Evolutionary conservation across 163 green algal genomes (phyloP).

Genomic region (Prototheca stagnorum): DNA sequence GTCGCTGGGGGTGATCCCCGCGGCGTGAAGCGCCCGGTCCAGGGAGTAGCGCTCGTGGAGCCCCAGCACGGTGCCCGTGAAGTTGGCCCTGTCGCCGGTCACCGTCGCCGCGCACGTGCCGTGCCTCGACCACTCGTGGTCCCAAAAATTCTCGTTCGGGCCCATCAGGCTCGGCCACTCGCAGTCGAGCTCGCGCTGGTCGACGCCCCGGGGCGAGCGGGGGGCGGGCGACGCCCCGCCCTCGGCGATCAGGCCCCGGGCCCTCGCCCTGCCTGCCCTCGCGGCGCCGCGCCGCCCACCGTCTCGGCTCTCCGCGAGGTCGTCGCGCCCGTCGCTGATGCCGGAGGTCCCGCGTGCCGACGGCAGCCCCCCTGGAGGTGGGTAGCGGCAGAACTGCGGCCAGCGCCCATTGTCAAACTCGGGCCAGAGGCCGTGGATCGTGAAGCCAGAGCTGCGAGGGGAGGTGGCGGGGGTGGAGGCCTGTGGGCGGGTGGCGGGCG

Average conservation of each 20-base stretch:
- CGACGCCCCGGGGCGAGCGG: background rate
- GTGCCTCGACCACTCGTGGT: conserved; percentile 51
- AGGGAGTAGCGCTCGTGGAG: conserved; percentile 40
- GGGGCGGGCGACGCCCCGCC: background rate
- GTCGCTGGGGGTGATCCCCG: conserved; percentile 18
- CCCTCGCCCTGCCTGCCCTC: background rate
- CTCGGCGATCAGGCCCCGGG: background rate
- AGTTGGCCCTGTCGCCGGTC: conserved; percentile 27
- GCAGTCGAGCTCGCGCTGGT: background rate
- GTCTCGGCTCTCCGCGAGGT: too few relatives aligned
- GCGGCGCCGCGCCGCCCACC: too few relatives aligned
- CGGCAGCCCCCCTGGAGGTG: too few relatives aligned
- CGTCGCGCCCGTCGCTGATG: too few relatives aligned
- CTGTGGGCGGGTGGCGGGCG: too few relatives aligned
- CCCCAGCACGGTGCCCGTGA: conserved; percentile 32
- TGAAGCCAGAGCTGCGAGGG: conserved; percentile 11
- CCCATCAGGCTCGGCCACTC: conserved; percentile 32
- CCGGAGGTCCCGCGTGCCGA: too few relatives aligned
- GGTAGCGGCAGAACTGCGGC: conserved; percentile 10
- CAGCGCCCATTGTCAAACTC: conserved; percentile 10
- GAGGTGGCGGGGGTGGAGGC: too few relatives aligned
- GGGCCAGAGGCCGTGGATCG: conserved; percentile 18
- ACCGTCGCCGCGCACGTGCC: conserved; percentile 40
- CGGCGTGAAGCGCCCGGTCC: conserved; percentile 13
- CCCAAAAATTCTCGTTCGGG: conserved; percentile 32